phyloP scores from a whole-genome alignment of 2,329 filamentous ascomycete genomes.

The Stachybotrys chlorohalonatus region DNA sequence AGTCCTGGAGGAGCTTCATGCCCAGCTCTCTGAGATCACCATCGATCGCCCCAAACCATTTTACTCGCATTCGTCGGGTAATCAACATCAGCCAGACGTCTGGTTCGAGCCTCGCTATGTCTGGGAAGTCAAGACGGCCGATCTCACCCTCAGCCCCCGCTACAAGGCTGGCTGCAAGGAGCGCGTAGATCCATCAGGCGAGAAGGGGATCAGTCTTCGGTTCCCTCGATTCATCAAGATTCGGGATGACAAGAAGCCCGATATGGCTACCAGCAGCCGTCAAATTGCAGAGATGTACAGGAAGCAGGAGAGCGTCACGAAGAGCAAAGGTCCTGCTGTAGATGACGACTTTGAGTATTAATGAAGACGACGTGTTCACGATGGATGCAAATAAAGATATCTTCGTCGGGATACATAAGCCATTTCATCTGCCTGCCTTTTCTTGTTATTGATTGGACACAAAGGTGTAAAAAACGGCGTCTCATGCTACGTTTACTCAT shows the following conservation, averaged over 20 bases:
- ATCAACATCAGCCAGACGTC: constrained; percentile 92
- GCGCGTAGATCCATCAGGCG: constrained; percentile 61
- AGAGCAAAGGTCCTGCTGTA: constrained; percentile 75
- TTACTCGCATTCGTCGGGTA: constrained; percentile 74
- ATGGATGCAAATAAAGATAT: background rate
- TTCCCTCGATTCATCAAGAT: constrained; percentile 91
- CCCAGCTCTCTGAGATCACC: constrained; percentile 62
- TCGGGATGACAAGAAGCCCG: constrained; percentile 91
- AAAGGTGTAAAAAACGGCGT: no score
- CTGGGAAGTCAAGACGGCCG: constrained; percentile 97
- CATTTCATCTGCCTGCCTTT: no score
- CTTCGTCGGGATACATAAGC: no score
- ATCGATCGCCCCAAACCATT: constrained; percentile 93
- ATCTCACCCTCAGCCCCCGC: constrained; percentile 82
- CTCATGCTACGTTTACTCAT: no score
- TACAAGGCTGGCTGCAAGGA: constrained; percentile 88
- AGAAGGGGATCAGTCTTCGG: constrained; percentile 75
- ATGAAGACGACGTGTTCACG: background rate
- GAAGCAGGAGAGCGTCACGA: constrained; percentile 83
- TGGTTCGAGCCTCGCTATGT: constrained; percentile 95
- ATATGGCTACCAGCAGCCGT: constrained; percentile 73
- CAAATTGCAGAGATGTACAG: constrained; percentile 96
- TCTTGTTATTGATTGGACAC: no score
- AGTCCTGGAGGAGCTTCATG: constrained; percentile 81
- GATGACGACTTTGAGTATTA: constrained; percentile 99